phyloP scores from a whole-genome alignment of 2,329 filamentous ascomycete genomes.

The Trichoderma semiorbis region DNA sequence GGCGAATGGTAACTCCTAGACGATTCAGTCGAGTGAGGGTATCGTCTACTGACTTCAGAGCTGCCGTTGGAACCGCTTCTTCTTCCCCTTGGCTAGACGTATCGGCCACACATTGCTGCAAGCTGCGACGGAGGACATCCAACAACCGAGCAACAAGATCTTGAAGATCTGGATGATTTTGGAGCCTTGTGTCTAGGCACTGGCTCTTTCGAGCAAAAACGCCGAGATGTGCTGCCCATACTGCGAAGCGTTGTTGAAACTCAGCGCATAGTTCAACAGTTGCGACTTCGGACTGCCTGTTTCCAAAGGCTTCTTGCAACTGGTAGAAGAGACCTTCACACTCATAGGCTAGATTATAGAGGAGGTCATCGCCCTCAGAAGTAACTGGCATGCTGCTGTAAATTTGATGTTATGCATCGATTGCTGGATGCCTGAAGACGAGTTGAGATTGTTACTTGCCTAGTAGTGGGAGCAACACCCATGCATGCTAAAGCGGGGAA shows the following conservation, averaged over 20 bases:
- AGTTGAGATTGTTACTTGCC: not conserved
- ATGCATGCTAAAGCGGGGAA: not conserved
- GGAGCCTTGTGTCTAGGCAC: constrained; percentile 17
- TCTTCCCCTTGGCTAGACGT: not conserved
- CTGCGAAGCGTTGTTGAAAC: constrained; percentile 14
- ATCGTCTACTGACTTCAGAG: not conserved
- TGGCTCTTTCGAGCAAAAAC: constrained; percentile 19
- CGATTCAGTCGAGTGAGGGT: constrained; percentile 8
- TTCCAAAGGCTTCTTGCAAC: not conserved
- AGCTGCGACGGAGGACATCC: not conserved
- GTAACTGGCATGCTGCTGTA: not conserved
- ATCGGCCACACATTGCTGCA: not conserved
- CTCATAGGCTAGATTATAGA: not conserved
- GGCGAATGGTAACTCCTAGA: constrained; percentile 14
- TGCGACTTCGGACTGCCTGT: not conserved
- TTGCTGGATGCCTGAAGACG: not conserved
- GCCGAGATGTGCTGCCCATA: constrained; percentile 17
- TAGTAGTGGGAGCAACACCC: not conserved
- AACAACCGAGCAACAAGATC: constrained; percentile 10
- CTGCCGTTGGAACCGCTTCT: not conserved
- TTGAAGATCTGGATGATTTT: constrained; percentile 9
- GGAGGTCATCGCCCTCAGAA: not conserved
- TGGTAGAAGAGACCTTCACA: not conserved
- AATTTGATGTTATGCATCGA: not conserved
- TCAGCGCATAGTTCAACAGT: not conserved